Evolutionary conservation across 495 filamentous ascomycete species (phyloP).

Genomic region (Xylaria cubensis): DNA sequence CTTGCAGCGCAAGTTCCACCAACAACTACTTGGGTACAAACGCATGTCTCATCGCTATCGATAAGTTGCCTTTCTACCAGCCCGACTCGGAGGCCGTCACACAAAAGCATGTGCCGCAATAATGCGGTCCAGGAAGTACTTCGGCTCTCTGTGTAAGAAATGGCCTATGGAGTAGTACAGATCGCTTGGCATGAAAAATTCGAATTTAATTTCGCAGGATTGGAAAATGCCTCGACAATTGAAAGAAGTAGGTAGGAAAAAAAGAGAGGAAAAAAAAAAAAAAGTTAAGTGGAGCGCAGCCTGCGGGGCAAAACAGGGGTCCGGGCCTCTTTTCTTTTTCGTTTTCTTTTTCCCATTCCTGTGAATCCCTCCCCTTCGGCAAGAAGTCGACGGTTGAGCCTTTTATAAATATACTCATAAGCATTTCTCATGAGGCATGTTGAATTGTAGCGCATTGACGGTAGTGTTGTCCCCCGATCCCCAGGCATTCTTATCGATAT

Average conservation of each 20-base stretch:
- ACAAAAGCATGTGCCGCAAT: neutral
- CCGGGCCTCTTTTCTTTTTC: neutral
- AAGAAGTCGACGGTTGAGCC: neutral
- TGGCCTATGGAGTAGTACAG: neutral
- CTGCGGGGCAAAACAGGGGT: conserved; percentile 37
- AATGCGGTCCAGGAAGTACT: neutral
- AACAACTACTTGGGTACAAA: neutral
- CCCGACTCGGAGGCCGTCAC: neutral
- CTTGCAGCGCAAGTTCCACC: conserved; percentile 9
- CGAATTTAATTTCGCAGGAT: neutral
- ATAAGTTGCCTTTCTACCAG: conserved; percentile 13
- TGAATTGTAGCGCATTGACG: neutral
- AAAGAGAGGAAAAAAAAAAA: conserved; percentile 31
- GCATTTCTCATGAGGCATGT: neutral
- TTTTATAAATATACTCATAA: neutral
- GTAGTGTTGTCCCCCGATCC: neutral
- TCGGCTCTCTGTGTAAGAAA: neutral
- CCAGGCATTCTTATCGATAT: neutral
- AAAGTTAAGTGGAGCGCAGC: conserved; percentile 29
- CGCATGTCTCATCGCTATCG: conserved; percentile 6
- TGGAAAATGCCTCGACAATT: conserved; percentile 22
- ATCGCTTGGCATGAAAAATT: neutral
- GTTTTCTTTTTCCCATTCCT: conserved; percentile 15
- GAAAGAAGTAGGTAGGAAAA: conserved; percentile 4
- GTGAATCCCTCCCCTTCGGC: neutral